These are phyloP conservation scores for Fraxinus platypoda DNA, from an alignment of 305 asterid genomes.

Conservation along the genomic window DNA sequence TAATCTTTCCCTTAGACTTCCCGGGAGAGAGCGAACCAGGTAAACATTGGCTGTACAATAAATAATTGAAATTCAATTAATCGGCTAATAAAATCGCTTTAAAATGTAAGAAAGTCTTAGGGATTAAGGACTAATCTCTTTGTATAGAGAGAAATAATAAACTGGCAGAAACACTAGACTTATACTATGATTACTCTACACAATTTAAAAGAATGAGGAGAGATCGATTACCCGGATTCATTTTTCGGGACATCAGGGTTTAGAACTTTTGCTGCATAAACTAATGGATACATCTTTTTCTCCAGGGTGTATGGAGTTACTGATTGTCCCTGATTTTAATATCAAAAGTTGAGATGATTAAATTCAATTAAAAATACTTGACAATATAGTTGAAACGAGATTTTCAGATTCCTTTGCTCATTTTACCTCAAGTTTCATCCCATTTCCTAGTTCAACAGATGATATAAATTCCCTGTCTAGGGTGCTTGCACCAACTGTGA, in stretches of 20 bases:
- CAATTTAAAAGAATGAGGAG: background rate
- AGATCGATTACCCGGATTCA: slow-evolving; percentile 44
- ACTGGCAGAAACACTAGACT: background rate
- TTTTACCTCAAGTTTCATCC: slow-evolving; percentile 45
- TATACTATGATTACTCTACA: background rate
- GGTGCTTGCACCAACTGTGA: slow-evolving; percentile 87
- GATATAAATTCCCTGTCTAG: slow-evolving; percentile 58
- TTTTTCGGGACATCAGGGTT: slow-evolving; percentile 36
- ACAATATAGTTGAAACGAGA: background rate
- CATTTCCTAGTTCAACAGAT: slow-evolving; percentile 63
- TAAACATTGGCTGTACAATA: slow-evolving; percentile 65
- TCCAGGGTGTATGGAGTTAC: slow-evolving; percentile 54
- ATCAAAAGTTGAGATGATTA: background rate
- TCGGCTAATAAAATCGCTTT: background rate
- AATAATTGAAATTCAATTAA: background rate
- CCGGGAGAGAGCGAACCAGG: slow-evolving; percentile 63
- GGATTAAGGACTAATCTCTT: background rate
- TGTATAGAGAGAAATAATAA: background rate
- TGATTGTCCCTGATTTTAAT: slow-evolving; percentile 66
- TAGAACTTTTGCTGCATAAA: slow-evolving; percentile 62
- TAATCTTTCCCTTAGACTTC: slow-evolving; percentile 72
- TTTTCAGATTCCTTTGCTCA: background rate
- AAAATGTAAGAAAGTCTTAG: background rate
- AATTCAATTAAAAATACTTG: background rate
- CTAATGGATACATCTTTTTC: slow-evolving; percentile 58